Base-by-base conservation (phyloP, 352 stramenopile species). In the Bremia lactucae region DNA sequence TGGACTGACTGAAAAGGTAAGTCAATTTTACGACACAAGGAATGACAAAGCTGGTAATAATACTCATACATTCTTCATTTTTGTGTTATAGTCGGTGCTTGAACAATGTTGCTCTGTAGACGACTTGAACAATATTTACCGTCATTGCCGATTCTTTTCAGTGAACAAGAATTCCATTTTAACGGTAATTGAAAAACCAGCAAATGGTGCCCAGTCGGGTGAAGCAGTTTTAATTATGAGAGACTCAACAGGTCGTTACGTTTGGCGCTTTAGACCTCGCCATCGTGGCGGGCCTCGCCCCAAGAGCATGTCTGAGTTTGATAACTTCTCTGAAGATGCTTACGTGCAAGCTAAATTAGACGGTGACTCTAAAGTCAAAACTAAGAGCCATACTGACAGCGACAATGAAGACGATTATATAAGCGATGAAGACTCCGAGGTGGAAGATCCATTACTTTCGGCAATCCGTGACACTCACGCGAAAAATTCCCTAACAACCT, bases 151-250 rank as follows among this genome's bases (percentile, higher is more conserved):
- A 10, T 91, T 89, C 55, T 91, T 91, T 35, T 75, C 75, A 1
- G 54, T 89, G 33, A 85, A 86, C 65, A 87, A 87, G 40, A 77
- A 68, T 21, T 72, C 80, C 0, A 72, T 93, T 14, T 31, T 93
- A 39, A 87, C 65, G 6, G 72, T 90, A 2, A 84, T 89, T 22
- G 80, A 93, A 33, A 87, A 90, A 31, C 73, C 69, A 0, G 42
- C 61, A 4, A 78, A 62, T 29, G 47, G 52, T 15, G 35, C 61
- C 15, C 52, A 65, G 28, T 35, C 59, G 20, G 49, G 64, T 45
- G 70, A 90, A 62, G 66, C 72, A 4, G 83, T 87, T 24, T 37
- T 89, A 7, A 83, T 88, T 34, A 72, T 93, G 62, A 64, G 80
- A 8, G 80, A 93, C 38, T 66, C 72, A 3, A 84, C 71, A 10